Evolutionary conservation across 352 stramenopile species (phyloP), one percentile per base, ranked within the genome.

Genomic region (Globisporangium middletonii): DNA sequence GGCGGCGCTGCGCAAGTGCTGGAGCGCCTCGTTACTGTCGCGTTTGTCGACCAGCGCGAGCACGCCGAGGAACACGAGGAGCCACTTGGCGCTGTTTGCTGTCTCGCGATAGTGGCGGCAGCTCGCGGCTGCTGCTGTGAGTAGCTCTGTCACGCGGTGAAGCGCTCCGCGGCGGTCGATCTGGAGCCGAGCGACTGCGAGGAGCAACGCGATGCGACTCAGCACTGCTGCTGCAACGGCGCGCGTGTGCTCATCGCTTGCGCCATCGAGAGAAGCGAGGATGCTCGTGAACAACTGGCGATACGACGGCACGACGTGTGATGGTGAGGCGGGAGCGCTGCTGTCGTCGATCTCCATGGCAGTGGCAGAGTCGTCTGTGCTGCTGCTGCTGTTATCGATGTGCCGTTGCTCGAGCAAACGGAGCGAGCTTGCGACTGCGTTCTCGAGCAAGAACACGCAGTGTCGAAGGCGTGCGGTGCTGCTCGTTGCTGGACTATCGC

Each of bases 51-150:
- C 50, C 12, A 79, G 50, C 11, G 67, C 26, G 5, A 82, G 47
- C 51, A 86, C 68, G 6, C 62, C 77, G 56, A 71, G 56, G 11
- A 79, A 18, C 50, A 90, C 83, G n/a, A 78, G 53, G 15, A 71
- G 60, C 63, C 65, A 71, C 38, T 69, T 71, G 8, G 47, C 57
- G 12, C 35, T 41, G 0, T 9, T 4, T 19, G 12, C 43, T 4
- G 50, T 41, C 5, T 47, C 50, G 2, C 23, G 50, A 15, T 59
- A 13, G 16, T 16, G 13, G 4, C 27, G 37, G 23, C 59, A 65
- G n/a, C 38, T 37, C 35, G 50, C 27, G 6, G n/a, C 59, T 19
- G 45, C 52, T 3, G 26, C 12, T 4, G 37, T 26, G 0, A 65
- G 59, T 2, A 65, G 35, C 15, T 62, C 50, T 2, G 48, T 47